Percentiles rank a stretch among this genome's conserved stretches.
These are phyloP conservation scores for Auricularia auricula-judae DNA, from an alignment of 768 basidiomycete species.

Conservation along the genomic window DNA sequence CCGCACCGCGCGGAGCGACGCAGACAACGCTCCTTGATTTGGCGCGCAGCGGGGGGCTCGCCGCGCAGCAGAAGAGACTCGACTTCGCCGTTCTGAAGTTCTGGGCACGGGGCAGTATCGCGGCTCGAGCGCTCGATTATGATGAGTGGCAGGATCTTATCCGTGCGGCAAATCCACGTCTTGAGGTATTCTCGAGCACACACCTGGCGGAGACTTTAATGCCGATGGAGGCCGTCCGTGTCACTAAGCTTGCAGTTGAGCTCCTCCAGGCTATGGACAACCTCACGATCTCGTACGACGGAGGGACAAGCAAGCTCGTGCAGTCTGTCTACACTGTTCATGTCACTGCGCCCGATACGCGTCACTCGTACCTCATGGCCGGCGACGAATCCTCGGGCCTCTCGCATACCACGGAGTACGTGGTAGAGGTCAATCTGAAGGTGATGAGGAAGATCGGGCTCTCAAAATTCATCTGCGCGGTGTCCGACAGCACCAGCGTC, in stretches of 20 bases:
- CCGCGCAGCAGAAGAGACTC: no score
- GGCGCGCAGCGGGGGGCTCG: no score
- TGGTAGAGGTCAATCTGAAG: not conserved
- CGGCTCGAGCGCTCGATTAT: no score
- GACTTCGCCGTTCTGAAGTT: no score
- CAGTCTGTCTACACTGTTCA: constrained; percentile 16
- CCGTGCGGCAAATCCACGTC: no score
- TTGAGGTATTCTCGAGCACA: no score
- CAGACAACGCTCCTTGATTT: no score
- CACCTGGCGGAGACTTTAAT: no score
- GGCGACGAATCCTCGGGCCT: not conserved
- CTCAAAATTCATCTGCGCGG: not conserved
- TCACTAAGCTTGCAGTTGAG: not conserved
- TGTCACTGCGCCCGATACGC: constrained; percentile 8
- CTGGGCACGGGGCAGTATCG: no score
- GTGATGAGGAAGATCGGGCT: not conserved
- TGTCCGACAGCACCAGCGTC: not conserved
- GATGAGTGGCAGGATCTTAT: no score
- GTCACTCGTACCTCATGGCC: not conserved
- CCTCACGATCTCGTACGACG: constrained; percentile 15
- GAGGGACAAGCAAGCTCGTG: constrained; percentile 10
- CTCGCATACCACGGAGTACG: not conserved
- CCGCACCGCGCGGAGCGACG: no score
- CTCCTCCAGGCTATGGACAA: not conserved
- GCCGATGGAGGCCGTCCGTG: no score